phyloP scores from a whole-genome alignment of 2,329 filamentous ascomycete species.

The Chaetomiaceae sp. region DNA sequence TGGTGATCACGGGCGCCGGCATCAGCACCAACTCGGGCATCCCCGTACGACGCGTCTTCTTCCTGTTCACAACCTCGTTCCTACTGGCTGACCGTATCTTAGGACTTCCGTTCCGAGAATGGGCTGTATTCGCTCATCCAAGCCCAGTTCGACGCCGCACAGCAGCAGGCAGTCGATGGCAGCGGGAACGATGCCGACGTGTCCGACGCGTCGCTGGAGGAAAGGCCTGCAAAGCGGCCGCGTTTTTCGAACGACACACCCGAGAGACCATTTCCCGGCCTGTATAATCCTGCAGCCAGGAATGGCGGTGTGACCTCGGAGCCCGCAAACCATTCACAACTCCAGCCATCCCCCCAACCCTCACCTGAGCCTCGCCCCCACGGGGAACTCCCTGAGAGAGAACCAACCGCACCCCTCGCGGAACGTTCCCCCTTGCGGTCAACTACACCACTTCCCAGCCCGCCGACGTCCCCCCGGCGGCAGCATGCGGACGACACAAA shows the following conservation, averaged over 20 bases:
- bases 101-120: conserved; percentile 69
- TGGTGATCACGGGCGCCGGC: conserved; percentile 65
- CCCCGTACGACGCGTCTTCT: conserved; percentile 43
- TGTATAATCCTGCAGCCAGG: neutral
- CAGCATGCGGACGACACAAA: neutral
- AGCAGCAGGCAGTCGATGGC: conserved; percentile 25
- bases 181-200: conserved; percentile 31
- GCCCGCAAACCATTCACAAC: neutral
- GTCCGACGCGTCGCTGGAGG: conserved; percentile 22
- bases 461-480: too few species aligned
- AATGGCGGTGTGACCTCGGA: neutral
- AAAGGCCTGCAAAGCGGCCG: conserved; percentile 31
- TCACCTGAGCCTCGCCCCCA: neutral
- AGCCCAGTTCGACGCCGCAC: conserved; percentile 54
- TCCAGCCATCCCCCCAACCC: neutral
- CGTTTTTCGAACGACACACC: conserved; percentile 27
- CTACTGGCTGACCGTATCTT: conserved; percentile 19
- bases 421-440: neutral
- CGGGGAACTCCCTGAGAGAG: neutral
- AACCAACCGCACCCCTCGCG: neutral
- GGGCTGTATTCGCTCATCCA: conserved; percentile 68
- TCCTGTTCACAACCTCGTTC: neutral
- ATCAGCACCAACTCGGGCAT: conserved; percentile 74
- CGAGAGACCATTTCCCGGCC: conserved; percentile 4
- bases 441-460: neutral